Conservation (phyloP, 1,284 basidiomycete genomes). For the Malassezia dermatis region DNA sequence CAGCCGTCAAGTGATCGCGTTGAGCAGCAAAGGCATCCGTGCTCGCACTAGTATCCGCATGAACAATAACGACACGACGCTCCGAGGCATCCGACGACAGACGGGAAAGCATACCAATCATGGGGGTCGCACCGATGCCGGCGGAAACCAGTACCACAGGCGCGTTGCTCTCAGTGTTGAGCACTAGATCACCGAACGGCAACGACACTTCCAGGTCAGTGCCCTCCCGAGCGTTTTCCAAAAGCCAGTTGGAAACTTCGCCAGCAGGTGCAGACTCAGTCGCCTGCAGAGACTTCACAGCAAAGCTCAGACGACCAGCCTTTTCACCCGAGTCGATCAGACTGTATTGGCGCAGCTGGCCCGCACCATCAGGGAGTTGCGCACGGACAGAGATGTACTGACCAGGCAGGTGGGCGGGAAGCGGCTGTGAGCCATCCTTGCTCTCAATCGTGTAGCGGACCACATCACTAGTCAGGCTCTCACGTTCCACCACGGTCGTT, state of each 20-base stretch:
- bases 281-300: neutral
- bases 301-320: conserved; percentile 1
- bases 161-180: neutral
- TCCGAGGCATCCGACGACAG: neutral
- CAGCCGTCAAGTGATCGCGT: neutral
- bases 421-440: neutral
- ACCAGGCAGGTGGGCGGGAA: conserved; percentile 7
- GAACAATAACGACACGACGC: neutral
- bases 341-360: conserved; percentile 13
- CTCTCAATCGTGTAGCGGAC: conserved; percentile 5
- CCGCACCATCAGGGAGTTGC: conserved; percentile 4
- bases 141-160: conserved; percentile 9
- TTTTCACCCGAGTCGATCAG: conserved; percentile 1
- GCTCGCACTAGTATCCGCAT: neutral
- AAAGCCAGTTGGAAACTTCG: conserved; percentile 13
- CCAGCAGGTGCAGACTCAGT: neutral
- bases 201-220: conserved; percentile 2
- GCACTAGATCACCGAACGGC: conserved; percentile 12
- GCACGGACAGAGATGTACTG: conserved; percentile 13
- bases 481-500: neutral
- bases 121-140: conserved; percentile 12
- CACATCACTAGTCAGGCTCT: neutral
- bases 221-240: conserved; percentile 1
- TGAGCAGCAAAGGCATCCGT: conserved; percentile 1
- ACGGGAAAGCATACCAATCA: conserved; percentile 9